A percentile compares a stretch with the other conserved stretches of the same genome.
These are phyloP conservation scores for Epichloe baconii DNA, from an alignment of 2,329 filamentous ascomycete species.

Conservation along the genomic window DNA sequence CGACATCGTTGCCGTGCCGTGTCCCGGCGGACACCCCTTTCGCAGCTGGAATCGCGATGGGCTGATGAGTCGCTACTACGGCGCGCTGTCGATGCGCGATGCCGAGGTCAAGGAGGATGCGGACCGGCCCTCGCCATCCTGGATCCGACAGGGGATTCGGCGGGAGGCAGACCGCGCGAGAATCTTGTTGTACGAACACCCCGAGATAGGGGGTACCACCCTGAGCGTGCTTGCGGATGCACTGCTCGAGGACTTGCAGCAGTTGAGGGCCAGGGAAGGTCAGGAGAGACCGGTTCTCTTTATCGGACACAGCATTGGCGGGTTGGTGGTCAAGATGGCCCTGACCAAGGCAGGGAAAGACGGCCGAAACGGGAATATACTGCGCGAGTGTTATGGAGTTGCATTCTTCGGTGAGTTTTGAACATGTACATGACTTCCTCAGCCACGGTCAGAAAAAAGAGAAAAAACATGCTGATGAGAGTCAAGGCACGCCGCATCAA, in stretches of 20 bases:
- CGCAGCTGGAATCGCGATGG: conserved; percentile 40
- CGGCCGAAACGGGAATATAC: conserved; percentile 27
- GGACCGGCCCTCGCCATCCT: conserved; percentile 25
- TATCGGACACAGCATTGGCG: conserved; percentile 48
- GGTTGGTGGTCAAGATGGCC: conserved; percentile 44
- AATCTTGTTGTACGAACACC: conserved; percentile 39
- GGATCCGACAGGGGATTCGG: conserved; percentile 40
- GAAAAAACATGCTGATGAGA: neutral
- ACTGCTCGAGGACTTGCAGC: conserved; percentile 29
- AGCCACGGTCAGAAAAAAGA: neutral
- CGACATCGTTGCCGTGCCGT: conserved; percentile 40
- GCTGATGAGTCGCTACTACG: conserved; percentile 33
- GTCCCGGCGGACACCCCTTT: conserved; percentile 38
- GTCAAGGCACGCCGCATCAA: conserved; percentile 43
- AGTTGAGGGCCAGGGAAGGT: conserved; percentile 20
- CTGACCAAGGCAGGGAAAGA: conserved; percentile 33
- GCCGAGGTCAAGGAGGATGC: conserved; percentile 14
- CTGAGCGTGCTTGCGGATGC: conserved; percentile 32
- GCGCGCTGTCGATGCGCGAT: conserved; percentile 26
- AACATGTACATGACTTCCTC: too few species aligned
- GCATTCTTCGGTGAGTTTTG: conserved; percentile 41
- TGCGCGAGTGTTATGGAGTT: conserved; percentile 45
- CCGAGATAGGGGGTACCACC: conserved; percentile 27
- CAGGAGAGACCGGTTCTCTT: conserved; percentile 41
- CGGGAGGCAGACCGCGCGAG: conserved; percentile 33